Evolutionary conservation across 495 filamentous ascomycete genomes (phyloP).

Genomic region (Neurospora sp.): DNA sequence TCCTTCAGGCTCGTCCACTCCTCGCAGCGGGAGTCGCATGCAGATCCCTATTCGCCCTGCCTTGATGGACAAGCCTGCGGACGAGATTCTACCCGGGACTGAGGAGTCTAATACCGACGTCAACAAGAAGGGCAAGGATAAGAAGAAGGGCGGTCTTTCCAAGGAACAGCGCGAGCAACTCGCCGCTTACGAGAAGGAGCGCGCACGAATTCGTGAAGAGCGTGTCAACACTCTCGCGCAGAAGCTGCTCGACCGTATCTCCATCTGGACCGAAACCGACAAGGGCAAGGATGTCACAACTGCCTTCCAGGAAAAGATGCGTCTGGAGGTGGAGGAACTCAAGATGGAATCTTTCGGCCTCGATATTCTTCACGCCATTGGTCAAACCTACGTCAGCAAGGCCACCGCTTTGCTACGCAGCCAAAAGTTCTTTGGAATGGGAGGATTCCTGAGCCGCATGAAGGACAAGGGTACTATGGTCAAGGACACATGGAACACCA

Average conservation of each 20-base stretch:
- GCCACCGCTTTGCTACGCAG: constrained; percentile 80
- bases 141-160: constrained; percentile 76
- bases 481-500: constrained; percentile 97
- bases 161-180: constrained; percentile 90
- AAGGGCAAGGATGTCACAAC: constrained; percentile 72
- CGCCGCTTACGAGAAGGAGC: constrained; percentile 78
- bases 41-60: constrained; percentile 68
- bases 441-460: constrained; percentile 82
- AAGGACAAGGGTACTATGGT: constrained; percentile 96
- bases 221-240: constrained; percentile 72
- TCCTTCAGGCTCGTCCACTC: constrained; percentile 48
- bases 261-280: constrained; percentile 95
- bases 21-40: constrained; percentile 35
- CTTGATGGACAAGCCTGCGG: constrained; percentile 80
- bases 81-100: constrained; percentile 65
- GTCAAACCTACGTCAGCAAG: constrained; percentile 79
- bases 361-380: constrained; percentile 94
- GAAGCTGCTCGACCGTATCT: constrained; percentile 84
- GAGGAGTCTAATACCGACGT: constrained; percentile 65
- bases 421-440: constrained; percentile 93
- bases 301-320: constrained; percentile 87
- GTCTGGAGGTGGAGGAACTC: constrained; percentile 91
- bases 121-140: constrained; percentile 49
- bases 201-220: constrained; percentile 75
- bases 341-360: constrained; percentile 99